phyloP scores from a whole-genome alignment of 495 filamentous ascomycete genomes.

The Staphylotrichum longicolle region DNA sequence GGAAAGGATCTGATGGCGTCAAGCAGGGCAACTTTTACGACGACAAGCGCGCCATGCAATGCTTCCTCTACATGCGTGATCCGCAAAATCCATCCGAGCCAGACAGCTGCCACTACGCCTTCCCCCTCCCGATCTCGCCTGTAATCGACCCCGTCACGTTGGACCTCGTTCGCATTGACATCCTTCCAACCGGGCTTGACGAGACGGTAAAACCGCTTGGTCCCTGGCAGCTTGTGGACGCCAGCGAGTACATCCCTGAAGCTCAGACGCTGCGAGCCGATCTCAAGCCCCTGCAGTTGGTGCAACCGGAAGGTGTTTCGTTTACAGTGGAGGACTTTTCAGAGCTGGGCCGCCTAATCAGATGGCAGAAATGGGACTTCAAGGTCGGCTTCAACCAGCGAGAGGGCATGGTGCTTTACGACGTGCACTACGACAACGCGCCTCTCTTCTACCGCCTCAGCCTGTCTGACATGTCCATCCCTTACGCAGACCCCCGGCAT shows the following conservation, averaged over 20 bases:
- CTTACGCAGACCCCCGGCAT: slow-evolving; percentile 68
- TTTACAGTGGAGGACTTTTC: slow-evolving; percentile 56
- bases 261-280: slow-evolving; percentile 60
- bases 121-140: slow-evolving; percentile 74
- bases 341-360: slow-evolving; percentile 41
- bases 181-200: slow-evolving; percentile 61
- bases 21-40: slow-evolving; percentile 55
- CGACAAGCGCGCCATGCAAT: slow-evolving; percentile 60
- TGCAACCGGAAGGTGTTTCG: slow-evolving; percentile 74
- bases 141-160: slow-evolving; percentile 65
- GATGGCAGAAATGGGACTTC: slow-evolving; percentile 73
- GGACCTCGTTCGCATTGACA: slow-evolving; percentile 62
- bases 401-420: slow-evolving; percentile 67
- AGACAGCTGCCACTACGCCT: slow-evolving; percentile 76
- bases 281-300: slow-evolving; percentile 71
- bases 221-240: slow-evolving; percentile 55
- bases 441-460: slow-evolving; percentile 66
- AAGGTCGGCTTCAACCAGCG: slow-evolving; percentile 70
- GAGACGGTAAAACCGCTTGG: slow-evolving; percentile 53
- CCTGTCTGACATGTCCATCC: slow-evolving; percentile 75
- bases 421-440: slow-evolving; percentile 66
- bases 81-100: slow-evolving; percentile 53
- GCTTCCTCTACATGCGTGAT: slow-evolving; percentile 65
- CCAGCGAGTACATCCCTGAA: slow-evolving; percentile 74
- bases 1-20: slow-evolving; percentile 57